Evolutionary conservation across 2,329 filamentous ascomycete genomes (phyloP).

Genomic region (Penicillium sclerotiorum): DNA sequence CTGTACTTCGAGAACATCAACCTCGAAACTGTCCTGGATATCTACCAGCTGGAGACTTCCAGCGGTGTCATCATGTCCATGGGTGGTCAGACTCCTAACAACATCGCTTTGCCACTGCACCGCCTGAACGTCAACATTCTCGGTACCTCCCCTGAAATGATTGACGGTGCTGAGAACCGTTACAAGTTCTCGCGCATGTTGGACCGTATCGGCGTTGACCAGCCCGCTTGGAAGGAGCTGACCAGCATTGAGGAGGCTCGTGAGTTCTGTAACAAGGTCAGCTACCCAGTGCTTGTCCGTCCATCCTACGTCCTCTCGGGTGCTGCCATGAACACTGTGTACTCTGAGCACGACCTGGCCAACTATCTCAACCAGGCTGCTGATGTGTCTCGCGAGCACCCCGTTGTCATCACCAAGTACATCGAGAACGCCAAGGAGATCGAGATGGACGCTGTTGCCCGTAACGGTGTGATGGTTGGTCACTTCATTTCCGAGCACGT

Average conservation of each 20-base stretch:
- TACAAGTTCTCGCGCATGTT: constrained; percentile 99
- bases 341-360: constrained; percentile 89
- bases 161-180: constrained; percentile 93
- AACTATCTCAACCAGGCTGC: constrained; percentile 86
- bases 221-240: constrained; percentile 96
- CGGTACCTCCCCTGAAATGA: constrained; percentile 98
- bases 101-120: constrained; percentile 88
- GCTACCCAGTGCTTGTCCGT: constrained; percentile 90
- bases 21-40: constrained; percentile 86
- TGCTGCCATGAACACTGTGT: constrained; percentile 98
- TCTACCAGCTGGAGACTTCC: constrained; percentile 84
- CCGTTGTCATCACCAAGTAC: constrained; percentile 98
- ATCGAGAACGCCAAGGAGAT: constrained; percentile 99
- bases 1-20: constrained; percentile 97
- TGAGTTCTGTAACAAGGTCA: constrained; percentile 82
- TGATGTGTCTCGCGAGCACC: constrained; percentile 91
- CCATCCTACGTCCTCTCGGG: constrained; percentile 97
- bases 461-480: constrained; percentile 83
- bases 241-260: constrained; percentile 91
- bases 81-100: constrained; percentile 97
- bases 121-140: constrained; percentile 89
- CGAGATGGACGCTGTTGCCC: constrained; percentile 97
- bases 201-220: constrained; percentile 90
- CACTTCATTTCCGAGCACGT: constrained; percentile 99
- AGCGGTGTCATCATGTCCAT: constrained; percentile 89